Base-by-base conservation (phyloP, 495 filamentous ascomycete species). In the Lasiosphaeria ovina region DNA sequence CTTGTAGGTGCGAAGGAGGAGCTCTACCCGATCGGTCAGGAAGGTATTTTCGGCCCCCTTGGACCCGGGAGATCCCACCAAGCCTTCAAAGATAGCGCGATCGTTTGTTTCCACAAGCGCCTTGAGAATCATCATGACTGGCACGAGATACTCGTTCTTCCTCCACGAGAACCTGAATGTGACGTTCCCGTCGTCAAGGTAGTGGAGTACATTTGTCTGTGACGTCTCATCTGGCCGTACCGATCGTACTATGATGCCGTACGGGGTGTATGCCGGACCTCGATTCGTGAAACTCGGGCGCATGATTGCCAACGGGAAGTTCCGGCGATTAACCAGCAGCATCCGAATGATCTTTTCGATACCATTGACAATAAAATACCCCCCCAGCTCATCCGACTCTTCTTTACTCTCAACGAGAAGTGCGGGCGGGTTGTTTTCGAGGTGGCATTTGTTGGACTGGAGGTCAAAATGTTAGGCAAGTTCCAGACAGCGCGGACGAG, bases 91-190 rank as follows among this genome's bases (percentile, higher is more conserved):
- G 51, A 98, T 94, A 69, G 96, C 92, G 54, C 91, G 85, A 65
- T 98, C 94, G 66, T 96, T 98, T 11, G 94, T 98, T 73, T 98
- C 93, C 17, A 92, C 83, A 49, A 98, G 82, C 3, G 94, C 94
- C 77, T 97, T 98, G 62, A 98, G 74, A 12, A 97, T 84, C 94
- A 98, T 97, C 83, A 97, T 87, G 60, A 91, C 89, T 16, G 94
- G 94, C 12, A 98, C 82, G 31, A 97, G 82, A 69, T 89, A 98
- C 76, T 98, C 94, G 63, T 91, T 91, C 80, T 98, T 98, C 62
- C 93, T 82, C 94, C 94, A 98, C 2, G 93, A 97, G 75, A 98
- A 98, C 44, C 94, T 84, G 78, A 98, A 96, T 3, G 89, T 97
- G 60, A 97, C 85, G 72, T 97, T 97, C 62, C 94, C 94, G 73